Percentiles rank a stretch among this genome's conserved stretches.
Conservation (phyloP, 345 rosid species). For the Eucalyptus coolabah region DNA sequence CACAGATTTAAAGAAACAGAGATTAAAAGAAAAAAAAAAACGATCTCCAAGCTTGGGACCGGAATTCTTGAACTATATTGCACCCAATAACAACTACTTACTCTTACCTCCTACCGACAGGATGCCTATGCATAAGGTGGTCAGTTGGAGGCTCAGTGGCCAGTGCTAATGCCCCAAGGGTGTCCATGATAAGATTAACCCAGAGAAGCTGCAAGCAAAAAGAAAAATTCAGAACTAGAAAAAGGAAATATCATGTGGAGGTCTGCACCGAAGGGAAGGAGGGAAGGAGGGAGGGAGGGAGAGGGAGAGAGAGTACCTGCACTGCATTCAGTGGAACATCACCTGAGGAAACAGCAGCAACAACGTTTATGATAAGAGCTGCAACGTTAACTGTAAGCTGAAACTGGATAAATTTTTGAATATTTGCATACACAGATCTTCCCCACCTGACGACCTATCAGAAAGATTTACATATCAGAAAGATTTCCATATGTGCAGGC, state of each 20-base stretch:
- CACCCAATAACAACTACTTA: neutral
- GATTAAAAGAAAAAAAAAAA: neutral
- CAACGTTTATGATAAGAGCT: constrained; percentile 84
- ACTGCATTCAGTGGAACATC: constrained; percentile 96
- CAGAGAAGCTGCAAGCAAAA: constrained; percentile 62
- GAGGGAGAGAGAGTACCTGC: constrained; percentile 31
- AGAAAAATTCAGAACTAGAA: neutral
- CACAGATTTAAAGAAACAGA: neutral
- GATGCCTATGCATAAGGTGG: constrained; percentile 87
- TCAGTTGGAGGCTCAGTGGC: constrained; percentile 99
- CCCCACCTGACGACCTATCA: constrained; percentile 95
- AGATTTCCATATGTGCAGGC: neutral
- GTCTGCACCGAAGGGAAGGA: neutral
- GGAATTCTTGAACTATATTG: neutral
- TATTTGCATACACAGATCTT: constrained; percentile 95
- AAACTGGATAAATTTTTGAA: constrained; percentile 96
- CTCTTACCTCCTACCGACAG: constrained; percentile 88
- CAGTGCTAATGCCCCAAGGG: constrained; percentile 94
- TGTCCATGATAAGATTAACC: constrained; percentile 99
- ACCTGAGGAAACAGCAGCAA: constrained; percentile 90
- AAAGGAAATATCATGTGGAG: neutral
- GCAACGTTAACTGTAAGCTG: constrained; percentile 97
- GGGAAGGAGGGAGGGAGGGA: neutral
- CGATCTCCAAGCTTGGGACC: neutral
- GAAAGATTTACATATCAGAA: neutral